These are phyloP conservation scores for Galerina marginata DNA, from an alignment of 768 basidiomycete genomes.

Conservation along the genomic window DNA sequence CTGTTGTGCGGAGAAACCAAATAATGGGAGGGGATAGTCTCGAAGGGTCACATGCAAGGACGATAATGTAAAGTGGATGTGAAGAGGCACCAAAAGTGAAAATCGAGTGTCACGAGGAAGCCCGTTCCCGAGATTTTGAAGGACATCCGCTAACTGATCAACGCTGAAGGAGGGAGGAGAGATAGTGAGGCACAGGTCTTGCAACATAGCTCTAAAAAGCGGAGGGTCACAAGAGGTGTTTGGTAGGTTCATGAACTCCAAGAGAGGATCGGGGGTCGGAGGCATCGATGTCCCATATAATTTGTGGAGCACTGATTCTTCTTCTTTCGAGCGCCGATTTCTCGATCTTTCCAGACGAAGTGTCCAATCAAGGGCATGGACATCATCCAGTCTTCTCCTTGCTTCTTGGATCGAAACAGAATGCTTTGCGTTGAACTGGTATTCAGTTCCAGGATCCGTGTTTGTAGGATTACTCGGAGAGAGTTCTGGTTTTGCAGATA, in stretches of 20 bases:
- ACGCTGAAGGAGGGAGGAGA: constrained; percentile 64
- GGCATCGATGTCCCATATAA: constrained; percentile 44
- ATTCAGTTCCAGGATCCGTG: constrained; percentile 48
- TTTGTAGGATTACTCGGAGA: constrained; percentile 19
- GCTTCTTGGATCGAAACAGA: constrained; percentile 78
- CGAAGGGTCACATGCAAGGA: constrained; percentile 70
- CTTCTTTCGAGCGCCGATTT: constrained; percentile 54
- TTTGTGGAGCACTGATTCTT: constrained; percentile 49
- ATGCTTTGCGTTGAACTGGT: constrained; percentile 67
- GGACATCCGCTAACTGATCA: constrained; percentile 62
- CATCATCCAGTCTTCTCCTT: constrained; percentile 64
- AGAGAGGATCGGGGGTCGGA: constrained; percentile 34
- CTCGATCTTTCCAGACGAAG: constrained; percentile 54
- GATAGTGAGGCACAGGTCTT: constrained; percentile 61
- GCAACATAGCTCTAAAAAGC: constrained; percentile 69
- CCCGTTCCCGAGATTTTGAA: constrained; percentile 68
- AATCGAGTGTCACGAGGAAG: constrained; percentile 74
- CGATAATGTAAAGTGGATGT: constrained; percentile 70
- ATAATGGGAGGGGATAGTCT: constrained; percentile 87
- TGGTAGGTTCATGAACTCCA: constrained; percentile 50
- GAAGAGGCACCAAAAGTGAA: constrained; percentile 83
- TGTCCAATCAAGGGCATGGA: constrained; percentile 78
- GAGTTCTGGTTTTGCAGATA: constrained; percentile 43
- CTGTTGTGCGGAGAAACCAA: constrained; percentile 66
- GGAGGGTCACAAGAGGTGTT: constrained; percentile 54